Evolutionary conservation across 345 rosid genomes (phyloP).

Genomic region (Pelargonium nanum): DNA sequence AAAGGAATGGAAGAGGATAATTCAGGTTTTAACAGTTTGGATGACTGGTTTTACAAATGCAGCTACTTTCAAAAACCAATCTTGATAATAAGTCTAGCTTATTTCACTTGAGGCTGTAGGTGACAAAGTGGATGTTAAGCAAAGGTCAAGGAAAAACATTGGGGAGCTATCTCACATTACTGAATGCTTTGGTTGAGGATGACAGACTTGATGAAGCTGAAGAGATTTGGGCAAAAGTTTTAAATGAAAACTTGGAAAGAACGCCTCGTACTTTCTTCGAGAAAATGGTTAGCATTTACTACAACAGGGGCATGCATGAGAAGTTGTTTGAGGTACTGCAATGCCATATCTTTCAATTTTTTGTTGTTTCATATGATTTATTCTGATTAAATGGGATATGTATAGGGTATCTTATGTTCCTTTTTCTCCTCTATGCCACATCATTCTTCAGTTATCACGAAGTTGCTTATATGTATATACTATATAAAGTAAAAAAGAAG

Average conservation of each 20-base stretch:
- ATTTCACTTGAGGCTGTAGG: conserved; percentile 26
- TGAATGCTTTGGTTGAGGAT: conserved; percentile 78
- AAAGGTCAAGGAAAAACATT: conserved; percentile 91
- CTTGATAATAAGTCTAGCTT: background rate
- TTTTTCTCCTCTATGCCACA: no score
- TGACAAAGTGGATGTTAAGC: conserved; percentile 92
- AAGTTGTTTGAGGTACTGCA: conserved; percentile 68
- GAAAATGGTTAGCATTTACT: conserved; percentile 66
- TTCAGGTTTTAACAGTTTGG: conserved; percentile 38
- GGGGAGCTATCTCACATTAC: conserved; percentile 72
- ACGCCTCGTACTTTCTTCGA: conserved; percentile 68
- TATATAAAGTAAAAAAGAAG: no score
- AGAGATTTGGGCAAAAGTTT: conserved; percentile 71
- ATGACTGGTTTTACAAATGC: background rate
- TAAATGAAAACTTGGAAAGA: conserved; percentile 52
- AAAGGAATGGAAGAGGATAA: conserved; percentile 84
- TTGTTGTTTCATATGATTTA: no score
- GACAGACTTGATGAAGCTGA: conserved; percentile 83
- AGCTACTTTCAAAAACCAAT: background rate
- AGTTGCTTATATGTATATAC: no score
- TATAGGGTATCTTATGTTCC: no score
- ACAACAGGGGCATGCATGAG: conserved; percentile 67
- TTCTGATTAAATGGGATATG: no score
- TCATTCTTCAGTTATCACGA: no score
- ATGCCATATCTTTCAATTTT: background rate